Evolutionary conservation across 1,284 basidiomycete genomes (phyloP).

Genomic region (Fomitopsis schrenkii): DNA sequence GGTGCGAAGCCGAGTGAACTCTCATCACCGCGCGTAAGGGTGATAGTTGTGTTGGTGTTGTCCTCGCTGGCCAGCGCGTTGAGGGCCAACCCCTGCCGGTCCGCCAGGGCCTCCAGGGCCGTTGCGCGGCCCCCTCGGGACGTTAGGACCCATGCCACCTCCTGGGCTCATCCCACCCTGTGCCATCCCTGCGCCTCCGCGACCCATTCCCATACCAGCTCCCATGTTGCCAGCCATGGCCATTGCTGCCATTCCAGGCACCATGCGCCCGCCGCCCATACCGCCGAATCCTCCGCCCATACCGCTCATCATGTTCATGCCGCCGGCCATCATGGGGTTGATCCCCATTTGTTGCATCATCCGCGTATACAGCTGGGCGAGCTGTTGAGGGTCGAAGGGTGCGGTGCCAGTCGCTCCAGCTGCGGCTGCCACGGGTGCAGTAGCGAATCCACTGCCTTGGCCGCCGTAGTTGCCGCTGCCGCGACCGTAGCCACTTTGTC

Average conservation of each 20-base stretch:
- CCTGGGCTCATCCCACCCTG: constrained; percentile 26
- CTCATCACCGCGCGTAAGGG: constrained; percentile 63
- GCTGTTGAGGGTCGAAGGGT: constrained; percentile 77
- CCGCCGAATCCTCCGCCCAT: constrained; percentile 32
- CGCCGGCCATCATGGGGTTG: constrained; percentile 42
- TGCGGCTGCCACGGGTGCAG: constrained; percentile 19
- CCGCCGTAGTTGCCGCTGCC: constrained; percentile 26
- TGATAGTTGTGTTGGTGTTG: constrained; percentile 80
- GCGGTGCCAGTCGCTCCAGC: constrained; percentile 33
- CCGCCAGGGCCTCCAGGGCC: constrained; percentile 47
- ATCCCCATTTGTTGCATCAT: constrained; percentile 78
- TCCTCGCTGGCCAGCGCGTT: constrained; percentile 64
- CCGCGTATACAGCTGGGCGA: constrained; percentile 76
- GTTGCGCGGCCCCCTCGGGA: constrained; percentile 65
- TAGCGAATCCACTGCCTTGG: constrained; percentile 23
- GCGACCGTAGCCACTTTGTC: constrained; percentile 17
- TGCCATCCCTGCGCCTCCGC: constrained; percentile 41
- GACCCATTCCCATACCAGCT: constrained; percentile 48
- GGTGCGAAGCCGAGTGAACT: not conserved
- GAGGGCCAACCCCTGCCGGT: constrained; percentile 61
- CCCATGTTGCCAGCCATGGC: constrained; percentile 22
- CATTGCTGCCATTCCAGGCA: constrained; percentile 35
- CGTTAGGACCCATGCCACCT: constrained; percentile 46
- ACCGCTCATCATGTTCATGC: constrained; percentile 44
- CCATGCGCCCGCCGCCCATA: constrained; percentile 34